Base-by-base conservation (phyloP, 1,284 basidiomycete species). In the Ceratobasidium sp. region DNA sequence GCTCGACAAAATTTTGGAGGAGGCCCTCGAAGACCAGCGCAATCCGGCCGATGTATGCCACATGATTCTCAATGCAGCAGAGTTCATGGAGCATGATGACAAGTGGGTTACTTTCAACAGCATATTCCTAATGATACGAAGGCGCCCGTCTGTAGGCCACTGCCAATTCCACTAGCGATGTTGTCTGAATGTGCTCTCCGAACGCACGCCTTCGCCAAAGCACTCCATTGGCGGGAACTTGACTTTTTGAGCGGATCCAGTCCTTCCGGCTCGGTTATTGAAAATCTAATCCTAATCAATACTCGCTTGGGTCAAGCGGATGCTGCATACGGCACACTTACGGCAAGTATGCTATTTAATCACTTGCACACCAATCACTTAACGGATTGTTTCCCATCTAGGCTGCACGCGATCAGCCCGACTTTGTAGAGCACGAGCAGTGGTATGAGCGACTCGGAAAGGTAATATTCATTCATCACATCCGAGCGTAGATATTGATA, bases 401-500 rank as follows among this genome's bases (percentile, higher is more conserved):
- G 58, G 58, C 58, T 71, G 95, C 96, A 27, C 87, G 91, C 64
- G 90, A 93, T 73, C 87, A 90, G 73, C 92, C 90, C 75, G 92
- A 94, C 73, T 88, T 93, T 54, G 78, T 40, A 82, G 91, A 93
- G 78, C 93, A 94, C 73, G 94, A 96, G 75, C 92, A 95, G 77
- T 99, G 96, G 96, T 99, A 96, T 78, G 96, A 99, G 79, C 89
- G 96, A 75, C 87, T 99, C 27, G 95, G 96, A n/a, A 64, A 64
- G 31, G 58, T 64, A 40, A 47, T 40, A 34, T 20, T 38, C 13
- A 12, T 15, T 8, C 13, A 17, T 64, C 35, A 20, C 12, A 29
- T 2, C 31, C 47, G 6, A 13, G 84, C 71, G 82, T 82, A 4
- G 83, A 83, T 1, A 82, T 82, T 77, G 83, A 83, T 10, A 49